phyloP scores from a whole-genome alignment of 1,284 basidiomycete genomes.

The Takashimella tepidaria region DNA sequence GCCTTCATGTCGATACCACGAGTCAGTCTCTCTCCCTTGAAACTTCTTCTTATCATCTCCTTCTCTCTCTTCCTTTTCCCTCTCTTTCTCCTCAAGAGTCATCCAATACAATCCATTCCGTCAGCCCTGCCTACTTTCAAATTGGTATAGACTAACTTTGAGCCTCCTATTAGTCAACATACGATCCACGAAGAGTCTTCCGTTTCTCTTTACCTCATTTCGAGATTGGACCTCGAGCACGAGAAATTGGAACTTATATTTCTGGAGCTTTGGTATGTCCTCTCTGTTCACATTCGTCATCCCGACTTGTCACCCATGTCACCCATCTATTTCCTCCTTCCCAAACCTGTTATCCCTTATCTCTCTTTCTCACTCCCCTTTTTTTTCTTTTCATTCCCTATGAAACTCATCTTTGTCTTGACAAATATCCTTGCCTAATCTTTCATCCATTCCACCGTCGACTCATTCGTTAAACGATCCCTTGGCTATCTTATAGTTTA shows the following conservation, averaged over 20 bases:
- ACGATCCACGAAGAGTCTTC: slow-evolving; percentile 82
- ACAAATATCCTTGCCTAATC: not conserved
- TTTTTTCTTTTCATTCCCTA: slow-evolving; percentile 3
- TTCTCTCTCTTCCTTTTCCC: not conserved
- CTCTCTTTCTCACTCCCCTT: too few species aligned
- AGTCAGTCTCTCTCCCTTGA: slow-evolving; percentile 10
- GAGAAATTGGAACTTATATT: slow-evolving; percentile 82
- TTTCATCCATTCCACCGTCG: not conserved
- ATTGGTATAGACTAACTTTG: not conserved
- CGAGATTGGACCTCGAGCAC: slow-evolving; percentile 48
- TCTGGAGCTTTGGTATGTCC: slow-evolving; percentile 78
- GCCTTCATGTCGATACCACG: slow-evolving; percentile 25
- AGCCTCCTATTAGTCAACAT: slow-evolving; percentile 52
- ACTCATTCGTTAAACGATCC: not conserved
- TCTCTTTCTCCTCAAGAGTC: too few species aligned
- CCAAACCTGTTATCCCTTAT: too few species aligned
- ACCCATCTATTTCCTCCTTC: too few species aligned
- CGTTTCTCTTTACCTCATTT: slow-evolving; percentile 50
- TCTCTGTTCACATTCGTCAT: not conserved
- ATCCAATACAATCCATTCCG: not conserved
- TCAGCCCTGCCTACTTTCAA: not conserved
- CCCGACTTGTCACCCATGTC: too few species aligned
- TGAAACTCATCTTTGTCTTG: not conserved
- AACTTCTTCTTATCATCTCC: not conserved
- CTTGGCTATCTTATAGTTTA: slow-evolving; percentile 58